Percentiles rank a stretch among this genome's conserved stretches.
Evolutionary conservation across 2,329 filamentous ascomycete genomes (phyloP).

Genomic region (Penicillium sp.): DNA sequence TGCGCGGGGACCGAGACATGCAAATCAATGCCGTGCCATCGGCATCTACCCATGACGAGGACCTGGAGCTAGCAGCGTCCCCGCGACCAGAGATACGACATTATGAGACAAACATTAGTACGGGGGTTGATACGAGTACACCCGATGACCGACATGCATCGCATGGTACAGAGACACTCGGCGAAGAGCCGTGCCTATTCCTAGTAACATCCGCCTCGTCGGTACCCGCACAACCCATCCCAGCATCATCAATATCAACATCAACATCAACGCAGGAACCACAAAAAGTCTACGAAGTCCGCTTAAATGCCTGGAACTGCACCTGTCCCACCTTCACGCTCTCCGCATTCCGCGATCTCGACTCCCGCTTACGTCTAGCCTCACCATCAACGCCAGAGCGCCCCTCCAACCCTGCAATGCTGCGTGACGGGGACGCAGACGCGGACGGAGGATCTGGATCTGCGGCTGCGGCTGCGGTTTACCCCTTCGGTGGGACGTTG

Average conservation of each 20-base stretch:
- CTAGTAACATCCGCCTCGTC: conserved; percentile 56
- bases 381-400: neutral
- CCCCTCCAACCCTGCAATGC: conserved; percentile 9
- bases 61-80: neutral
- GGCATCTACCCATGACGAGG: conserved; percentile 2
- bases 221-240: conserved; percentile 26
- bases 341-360: conserved; percentile 59
- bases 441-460: neutral
- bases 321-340: conserved; percentile 84
- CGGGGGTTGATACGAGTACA: neutral
- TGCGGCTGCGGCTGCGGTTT: conserved; percentile 14
- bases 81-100: neutral
- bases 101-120: neutral
- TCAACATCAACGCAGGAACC: conserved; percentile 27
- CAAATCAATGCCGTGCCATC: neutral
- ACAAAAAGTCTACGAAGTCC: conserved; percentile 66
- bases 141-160: neutral
- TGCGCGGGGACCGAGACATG: conserved; percentile 11
- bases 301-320: conserved; percentile 79
- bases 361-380: conserved; percentile 36
- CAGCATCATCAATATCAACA: neutral
- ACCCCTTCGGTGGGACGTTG: conserved; percentile 43
- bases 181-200: conserved; percentile 60
- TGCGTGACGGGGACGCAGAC: conserved; percentile 13
- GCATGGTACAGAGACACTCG: neutral